These are phyloP conservation scores for Ceratobasidium sp. DNA, from an alignment of 1,284 basidiomycete species.

Conservation along the genomic window DNA sequence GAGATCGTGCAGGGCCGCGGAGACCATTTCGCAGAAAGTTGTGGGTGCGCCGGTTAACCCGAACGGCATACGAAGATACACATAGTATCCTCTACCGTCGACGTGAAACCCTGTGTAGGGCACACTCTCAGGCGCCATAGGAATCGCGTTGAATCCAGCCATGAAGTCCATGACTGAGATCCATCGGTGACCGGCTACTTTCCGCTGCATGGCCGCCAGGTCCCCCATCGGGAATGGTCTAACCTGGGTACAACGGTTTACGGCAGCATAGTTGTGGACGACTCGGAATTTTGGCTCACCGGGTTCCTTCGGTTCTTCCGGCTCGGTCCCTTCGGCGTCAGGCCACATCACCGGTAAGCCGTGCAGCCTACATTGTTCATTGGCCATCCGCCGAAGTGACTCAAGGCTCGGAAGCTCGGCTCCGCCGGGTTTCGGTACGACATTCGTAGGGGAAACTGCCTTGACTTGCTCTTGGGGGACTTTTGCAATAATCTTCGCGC, in stretches of 20 bases:
- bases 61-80: constrained; percentile 47
- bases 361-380: constrained; percentile 12
- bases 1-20: constrained; percentile 42
- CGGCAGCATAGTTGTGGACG: constrained; percentile 48
- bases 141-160: constrained; percentile 46
- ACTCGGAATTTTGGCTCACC: constrained; percentile 49
- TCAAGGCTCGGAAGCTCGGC: constrained; percentile 20
- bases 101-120: constrained; percentile 48
- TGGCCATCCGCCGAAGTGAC: constrained; percentile 42
- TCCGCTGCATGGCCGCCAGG: constrained; percentile 36
- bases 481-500: constrained; percentile 41
- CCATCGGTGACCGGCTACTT: constrained; percentile 45
- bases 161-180: constrained; percentile 44
- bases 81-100: constrained; percentile 48
- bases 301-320: not conserved
- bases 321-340: not conserved
- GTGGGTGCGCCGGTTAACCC: constrained; percentile 47
- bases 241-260: constrained; percentile 50
- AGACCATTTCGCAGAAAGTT: constrained; percentile 44
- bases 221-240: constrained; percentile 44
- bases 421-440: constrained; percentile 49
- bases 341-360: constrained; percentile 19
- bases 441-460: constrained; percentile 43
- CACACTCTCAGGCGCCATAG: constrained; percentile 26
- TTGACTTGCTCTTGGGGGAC: constrained; percentile 46